A percentile compares a stretch with the other conserved stretches of the same genome.
These are phyloP conservation scores for Verticillium tricorpus DNA, from an alignment of 2,329 filamentous ascomycete genomes.

Conservation along the genomic window DNA sequence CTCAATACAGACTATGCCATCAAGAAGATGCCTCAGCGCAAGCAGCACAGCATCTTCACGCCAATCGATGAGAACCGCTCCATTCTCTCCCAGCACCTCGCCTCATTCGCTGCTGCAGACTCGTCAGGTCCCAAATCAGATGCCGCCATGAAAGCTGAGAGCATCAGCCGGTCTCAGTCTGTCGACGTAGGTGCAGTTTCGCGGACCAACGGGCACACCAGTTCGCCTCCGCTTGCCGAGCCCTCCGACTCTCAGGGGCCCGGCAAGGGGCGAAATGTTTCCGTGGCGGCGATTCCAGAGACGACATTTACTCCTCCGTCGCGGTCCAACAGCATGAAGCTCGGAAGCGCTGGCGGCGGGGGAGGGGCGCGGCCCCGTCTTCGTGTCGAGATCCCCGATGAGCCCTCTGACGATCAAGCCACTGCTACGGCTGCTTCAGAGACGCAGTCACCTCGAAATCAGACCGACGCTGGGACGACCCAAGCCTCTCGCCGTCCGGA, in stretches of 20 bases:
- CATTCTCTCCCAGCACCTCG: slow-evolving; percentile 79
- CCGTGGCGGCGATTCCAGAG: slow-evolving; percentile 61
- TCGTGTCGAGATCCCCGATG: slow-evolving; percentile 92
- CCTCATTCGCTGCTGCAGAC: slow-evolving; percentile 55
- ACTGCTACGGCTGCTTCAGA: slow-evolving; percentile 61
- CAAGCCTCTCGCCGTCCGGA: slow-evolving; percentile 40
- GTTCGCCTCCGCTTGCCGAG: slow-evolving; percentile 52
- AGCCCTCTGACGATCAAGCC: slow-evolving; percentile 71
- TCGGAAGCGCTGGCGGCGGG: slow-evolving; percentile 26
- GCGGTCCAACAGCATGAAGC: slow-evolving; percentile 61
- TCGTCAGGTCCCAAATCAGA: slow-evolving; percentile 19
- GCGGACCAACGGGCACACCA: slow-evolving; percentile 40
- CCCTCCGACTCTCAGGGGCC: slow-evolving; percentile 35
- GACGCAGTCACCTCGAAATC: slow-evolving; percentile 59
- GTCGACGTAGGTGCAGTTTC: slow-evolving; percentile 57
- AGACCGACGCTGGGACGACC: slow-evolving; percentile 51
- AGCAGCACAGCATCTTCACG: slow-evolving; percentile 92
- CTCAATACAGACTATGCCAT: slow-evolving; percentile 48
- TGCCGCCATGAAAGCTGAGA: slow-evolving; percentile 16
- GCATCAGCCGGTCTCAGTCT: slow-evolving; percentile 53
- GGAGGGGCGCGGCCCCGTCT: slow-evolving; percentile 74
- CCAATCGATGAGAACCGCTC: slow-evolving; percentile 92
- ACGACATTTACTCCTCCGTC: slow-evolving; percentile 65
- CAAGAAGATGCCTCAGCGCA: slow-evolving; percentile 67
- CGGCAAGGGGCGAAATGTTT: slow-evolving; percentile 40